Conservation (phyloP, 176 grass and related monocot genomes). For the Olyra latifolia region DNA sequence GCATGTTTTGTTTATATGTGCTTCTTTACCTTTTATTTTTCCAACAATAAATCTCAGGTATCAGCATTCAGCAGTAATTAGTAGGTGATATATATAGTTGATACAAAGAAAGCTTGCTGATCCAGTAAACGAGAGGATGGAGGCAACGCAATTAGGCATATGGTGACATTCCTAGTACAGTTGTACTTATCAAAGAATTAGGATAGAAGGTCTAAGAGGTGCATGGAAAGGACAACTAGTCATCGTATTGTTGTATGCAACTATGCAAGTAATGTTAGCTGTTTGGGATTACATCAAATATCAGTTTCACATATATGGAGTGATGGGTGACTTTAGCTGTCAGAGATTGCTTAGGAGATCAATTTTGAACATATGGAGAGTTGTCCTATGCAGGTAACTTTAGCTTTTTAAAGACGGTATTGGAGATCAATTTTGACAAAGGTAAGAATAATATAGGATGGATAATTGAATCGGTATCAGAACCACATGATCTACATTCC, state of each 20-base stretch:
- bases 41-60: background rate
- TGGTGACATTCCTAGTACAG: background rate
- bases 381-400: background rate
- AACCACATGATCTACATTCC: background rate
- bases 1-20: background rate
- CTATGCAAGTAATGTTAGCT: background rate
- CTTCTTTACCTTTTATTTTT: background rate
- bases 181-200: background rate
- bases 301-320: background rate
- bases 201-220: background rate
- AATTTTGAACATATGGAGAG: background rate
- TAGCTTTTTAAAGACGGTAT: background rate
- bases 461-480: background rate
- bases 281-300: background rate
- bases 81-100: background rate
- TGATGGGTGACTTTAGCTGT: background rate
- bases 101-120: conserved; percentile 3
- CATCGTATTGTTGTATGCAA: background rate
- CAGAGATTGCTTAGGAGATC: background rate
- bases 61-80: background rate
- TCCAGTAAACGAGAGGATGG: background rate
- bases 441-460: background rate
- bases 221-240: background rate
- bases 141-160: background rate
- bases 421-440: background rate